A percentile compares a stretch with the other conserved stretches of the same genome.
These are phyloP conservation scores for Scutellaria barbata DNA, from an alignment of 257 asterid genomes.

Conservation along the genomic window DNA sequence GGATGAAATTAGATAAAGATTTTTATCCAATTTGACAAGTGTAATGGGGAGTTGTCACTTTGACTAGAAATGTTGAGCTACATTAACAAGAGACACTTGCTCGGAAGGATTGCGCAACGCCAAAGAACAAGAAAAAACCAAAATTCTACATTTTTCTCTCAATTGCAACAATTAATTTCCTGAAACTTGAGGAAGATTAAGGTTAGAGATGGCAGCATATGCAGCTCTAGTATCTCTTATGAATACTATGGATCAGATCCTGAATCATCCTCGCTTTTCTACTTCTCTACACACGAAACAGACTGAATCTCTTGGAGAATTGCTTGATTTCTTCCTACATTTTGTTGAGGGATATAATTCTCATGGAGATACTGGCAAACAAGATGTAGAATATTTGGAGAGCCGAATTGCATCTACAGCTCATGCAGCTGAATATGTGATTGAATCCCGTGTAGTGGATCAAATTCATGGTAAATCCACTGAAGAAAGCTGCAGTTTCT, in stretches of 20 bases:
- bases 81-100: no score
- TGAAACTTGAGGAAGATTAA: no score
- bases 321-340: not conserved
- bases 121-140: no score
- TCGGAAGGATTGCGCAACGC: no score
- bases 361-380: not conserved
- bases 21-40: no score
- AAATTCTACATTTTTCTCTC: no score
- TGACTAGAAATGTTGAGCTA: no score
- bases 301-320: not conserved
- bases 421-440: constrained; percentile 29
- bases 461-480: not conserved
- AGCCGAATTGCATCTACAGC: constrained; percentile 24
- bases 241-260: not conserved
- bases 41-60: no score
- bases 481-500: no score
- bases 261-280: not conserved
- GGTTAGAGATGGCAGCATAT: constrained; percentile 4
- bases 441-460: constrained; percentile 21
- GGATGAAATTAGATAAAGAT: no score
- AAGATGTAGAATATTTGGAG: not conserved
- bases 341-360: not conserved
- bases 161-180: no score
- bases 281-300: not conserved
- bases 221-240: constrained; percentile 12